Evolutionary conservation across 2,329 filamentous ascomycete genomes (phyloP).

Genomic region (Xylariaceae sp.): DNA sequence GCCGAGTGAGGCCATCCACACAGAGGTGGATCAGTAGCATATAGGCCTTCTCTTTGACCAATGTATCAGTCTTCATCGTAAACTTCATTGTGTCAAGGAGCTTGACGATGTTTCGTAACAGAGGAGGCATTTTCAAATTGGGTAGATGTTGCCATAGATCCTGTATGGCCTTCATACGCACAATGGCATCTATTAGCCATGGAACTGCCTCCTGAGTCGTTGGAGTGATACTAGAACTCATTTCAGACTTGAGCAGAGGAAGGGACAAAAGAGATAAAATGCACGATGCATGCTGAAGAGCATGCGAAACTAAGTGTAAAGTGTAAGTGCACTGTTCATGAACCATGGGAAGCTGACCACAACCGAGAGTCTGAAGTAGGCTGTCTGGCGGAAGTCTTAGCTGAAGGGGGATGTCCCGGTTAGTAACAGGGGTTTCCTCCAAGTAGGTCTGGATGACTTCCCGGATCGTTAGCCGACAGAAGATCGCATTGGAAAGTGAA

Average conservation of each 20-base stretch:
- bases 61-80: conserved; percentile 11
- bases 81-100: conserved; percentile 5
- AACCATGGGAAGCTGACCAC: conserved; percentile 20
- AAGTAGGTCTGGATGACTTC: conserved; percentile 23
- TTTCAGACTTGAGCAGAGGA: conserved; percentile 34
- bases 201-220: conserved; percentile 39
- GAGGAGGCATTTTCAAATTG: conserved; percentile 31
- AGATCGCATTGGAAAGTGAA: not conserved
- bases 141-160: conserved; percentile 34
- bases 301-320: conserved; percentile 39
- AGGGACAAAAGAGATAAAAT: conserved; percentile 42
- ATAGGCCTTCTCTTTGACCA: conserved; percentile 34
- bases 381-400: conserved; percentile 38
- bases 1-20: conserved; percentile 35
- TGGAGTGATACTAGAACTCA: conserved; percentile 30
- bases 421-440: conserved; percentile 27
- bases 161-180: conserved; percentile 39
- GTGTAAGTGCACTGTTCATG: conserved; percentile 38
- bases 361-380: conserved; percentile 31
- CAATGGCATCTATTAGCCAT: conserved; percentile 48
- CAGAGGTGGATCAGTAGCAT: conserved; percentile 40
- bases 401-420: conserved; percentile 27
- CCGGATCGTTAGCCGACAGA: conserved; percentile 18
- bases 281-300: conserved; percentile 42
- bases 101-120: conserved; percentile 33